Conservation (phyloP, 1,139 yeast genomes). For the Geotrichum reessii region DNA sequence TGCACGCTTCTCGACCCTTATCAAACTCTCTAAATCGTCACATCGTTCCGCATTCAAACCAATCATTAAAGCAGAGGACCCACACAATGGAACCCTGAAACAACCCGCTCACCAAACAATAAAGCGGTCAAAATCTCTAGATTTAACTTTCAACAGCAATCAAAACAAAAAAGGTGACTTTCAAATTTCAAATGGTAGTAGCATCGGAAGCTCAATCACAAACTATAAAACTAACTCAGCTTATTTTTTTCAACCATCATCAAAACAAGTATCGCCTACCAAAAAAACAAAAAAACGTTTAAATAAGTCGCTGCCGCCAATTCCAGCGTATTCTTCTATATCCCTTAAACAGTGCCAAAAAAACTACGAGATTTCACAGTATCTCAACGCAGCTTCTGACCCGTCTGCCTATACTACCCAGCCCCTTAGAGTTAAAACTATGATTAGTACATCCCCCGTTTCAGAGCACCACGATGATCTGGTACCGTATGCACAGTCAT, state of each 20-base stretch:
- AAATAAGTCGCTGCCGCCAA: background rate
- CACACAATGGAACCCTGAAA: background rate
- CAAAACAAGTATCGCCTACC: background rate
- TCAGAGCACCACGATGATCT: background rate
- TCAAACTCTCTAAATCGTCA: background rate
- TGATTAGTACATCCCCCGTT: background rate
- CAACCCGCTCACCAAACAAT: background rate
- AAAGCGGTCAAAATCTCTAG: background rate
- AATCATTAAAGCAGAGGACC: background rate
- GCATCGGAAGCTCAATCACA: background rate
- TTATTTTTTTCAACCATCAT: too few relatives aligned
- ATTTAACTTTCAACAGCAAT: background rate
- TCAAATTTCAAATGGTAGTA: background rate
- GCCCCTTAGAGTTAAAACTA: constrained; percentile 1
- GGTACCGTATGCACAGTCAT: background rate
- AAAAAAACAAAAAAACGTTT: background rate
- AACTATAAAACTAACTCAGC: background rate
- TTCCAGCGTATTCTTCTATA: background rate
- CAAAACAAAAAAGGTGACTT: background rate
- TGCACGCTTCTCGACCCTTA: background rate
- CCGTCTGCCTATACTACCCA: background rate
- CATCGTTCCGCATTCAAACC: background rate
- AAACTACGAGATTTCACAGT: background rate
- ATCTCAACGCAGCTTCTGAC: background rate
- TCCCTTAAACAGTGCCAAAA: background rate